These are phyloP conservation scores for Fraxinus greggii DNA, from an alignment of 305 asterid species.

Conservation along the genomic window DNA sequence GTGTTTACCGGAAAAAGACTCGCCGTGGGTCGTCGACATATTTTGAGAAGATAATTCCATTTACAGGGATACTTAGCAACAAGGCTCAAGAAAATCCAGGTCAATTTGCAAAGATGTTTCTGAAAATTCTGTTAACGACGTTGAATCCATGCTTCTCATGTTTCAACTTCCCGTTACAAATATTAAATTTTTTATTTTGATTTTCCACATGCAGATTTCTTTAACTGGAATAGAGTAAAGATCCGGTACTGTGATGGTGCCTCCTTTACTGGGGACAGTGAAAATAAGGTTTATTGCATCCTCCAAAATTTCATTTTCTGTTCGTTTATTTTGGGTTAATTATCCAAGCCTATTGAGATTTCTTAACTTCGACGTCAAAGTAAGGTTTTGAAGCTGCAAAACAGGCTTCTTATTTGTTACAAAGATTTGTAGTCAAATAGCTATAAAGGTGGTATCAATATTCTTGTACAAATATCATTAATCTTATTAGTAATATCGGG, in stretches of 20 bases:
- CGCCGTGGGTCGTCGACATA: constrained; percentile 55
- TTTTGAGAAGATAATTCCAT: constrained; percentile 48
- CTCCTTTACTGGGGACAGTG: constrained; percentile 58
- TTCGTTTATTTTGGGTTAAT: constrained; percentile 5
- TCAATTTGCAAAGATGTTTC: constrained; percentile 7
- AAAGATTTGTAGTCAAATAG: not conserved
- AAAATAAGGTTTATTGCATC: constrained; percentile 43
- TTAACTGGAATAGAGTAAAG: constrained; percentile 68
- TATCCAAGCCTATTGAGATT: not conserved
- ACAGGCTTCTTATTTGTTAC: not conserved
- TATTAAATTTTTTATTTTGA: not conserved
- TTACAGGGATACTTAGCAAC: constrained; percentile 63
- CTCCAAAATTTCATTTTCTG: not conserved
- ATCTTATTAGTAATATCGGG: not conserved
- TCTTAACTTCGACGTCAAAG: not conserved
- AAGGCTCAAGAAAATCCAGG: constrained; percentile 60
- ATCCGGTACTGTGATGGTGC: constrained; percentile 70
- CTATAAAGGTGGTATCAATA: not conserved
- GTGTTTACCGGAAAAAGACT: constrained; percentile 55
- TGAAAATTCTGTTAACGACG: not conserved
- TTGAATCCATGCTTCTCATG: not conserved
- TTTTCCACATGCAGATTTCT: constrained; percentile 44
- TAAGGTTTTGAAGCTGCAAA: not conserved
- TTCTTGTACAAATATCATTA: not conserved
- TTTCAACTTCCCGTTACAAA: not conserved